phyloP scores from a whole-genome alignment of 2,329 filamentous ascomycete species.

The Neodidymelliopsis sp. region DNA sequence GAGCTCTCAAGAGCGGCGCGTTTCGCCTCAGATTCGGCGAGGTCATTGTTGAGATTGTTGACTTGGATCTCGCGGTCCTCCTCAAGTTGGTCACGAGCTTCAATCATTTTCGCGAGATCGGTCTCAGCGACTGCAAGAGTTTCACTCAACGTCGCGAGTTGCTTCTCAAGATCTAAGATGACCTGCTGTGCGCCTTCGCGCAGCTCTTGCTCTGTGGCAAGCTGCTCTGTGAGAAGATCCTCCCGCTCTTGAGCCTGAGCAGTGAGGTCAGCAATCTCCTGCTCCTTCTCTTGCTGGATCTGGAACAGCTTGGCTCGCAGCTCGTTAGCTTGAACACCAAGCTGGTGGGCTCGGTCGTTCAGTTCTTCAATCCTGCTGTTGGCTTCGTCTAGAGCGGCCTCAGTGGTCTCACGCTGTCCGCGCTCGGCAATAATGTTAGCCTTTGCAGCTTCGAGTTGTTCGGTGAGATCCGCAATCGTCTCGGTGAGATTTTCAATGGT shows the following conservation, averaged over 20 bases:
- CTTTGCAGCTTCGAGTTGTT: constrained; percentile 49
- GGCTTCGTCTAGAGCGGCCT: constrained; percentile 53
- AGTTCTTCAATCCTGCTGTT: constrained; percentile 52
- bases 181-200: constrained; percentile 50
- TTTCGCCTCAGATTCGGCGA: constrained; percentile 43
- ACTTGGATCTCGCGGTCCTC: constrained; percentile 44
- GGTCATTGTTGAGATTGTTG: constrained; percentile 43
- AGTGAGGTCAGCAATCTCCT: constrained; percentile 49
- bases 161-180: constrained; percentile 41
- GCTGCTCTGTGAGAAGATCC: constrained; percentile 47
- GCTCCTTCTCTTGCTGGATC: constrained; percentile 53
- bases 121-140: constrained; percentile 39
- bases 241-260: constrained; percentile 49
- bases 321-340: constrained; percentile 57
- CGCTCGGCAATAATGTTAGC: constrained; percentile 51
- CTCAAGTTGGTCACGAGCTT: constrained; percentile 44
- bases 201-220: constrained; percentile 49
- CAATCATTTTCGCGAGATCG: constrained; percentile 31
- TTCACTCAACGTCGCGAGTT: constrained; percentile 46
- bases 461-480: constrained; percentile 49
- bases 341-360: constrained; percentile 49
- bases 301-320: constrained; percentile 58
- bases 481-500: constrained; percentile 42
- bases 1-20: constrained; percentile 42
- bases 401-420: constrained; percentile 53